Base-by-base conservation (phyloP, 2,329 filamentous ascomycete species). In the Fusarium humuli region DNA sequence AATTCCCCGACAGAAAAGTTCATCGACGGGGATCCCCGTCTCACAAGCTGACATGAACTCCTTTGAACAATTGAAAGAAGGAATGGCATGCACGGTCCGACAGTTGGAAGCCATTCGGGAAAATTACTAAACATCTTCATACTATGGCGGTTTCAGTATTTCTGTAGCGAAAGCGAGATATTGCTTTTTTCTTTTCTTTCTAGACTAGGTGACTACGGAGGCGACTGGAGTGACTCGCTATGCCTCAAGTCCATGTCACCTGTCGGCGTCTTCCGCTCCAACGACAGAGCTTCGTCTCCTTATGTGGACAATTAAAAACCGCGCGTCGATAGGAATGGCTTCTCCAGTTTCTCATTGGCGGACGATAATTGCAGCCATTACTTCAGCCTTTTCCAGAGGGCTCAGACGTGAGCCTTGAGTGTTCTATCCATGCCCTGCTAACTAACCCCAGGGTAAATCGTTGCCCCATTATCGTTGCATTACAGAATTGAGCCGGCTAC, bases 371-470 rank as follows among this genome's bases (percentile, higher is more conserved):
- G 37, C 27, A 48, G n/a, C 20, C 34, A 29, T 40, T 41, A 22
- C 30, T 45, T 41, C 49, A 52, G 18, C 34, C 23, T 52, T 37
- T 25, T 10, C 13, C 13, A 53, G 37, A 60, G 62, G 67, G 59
- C 67, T 70, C 67, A 70, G 48, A 60, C 55, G 45, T 70, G 62
- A 67, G 67, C 59, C 67, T 67, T 58, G 56, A 22, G 37, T 20
- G n/a, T 40, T 44, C 40, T 60, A 57, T 42, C 61, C 48, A 62
- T 67, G 49, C 61, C 48, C 57, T 67, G 49, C 34, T 27, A 50
- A 52, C 44, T 37, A 50, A 57, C 55, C 65, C 56, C 46, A 57
- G 65, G 60, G 50, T 61, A 60, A 69, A 70, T 67, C 59, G 49
- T 61, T 64, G 34, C 61, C 62, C 67, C 52, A 59, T 52, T 22